These are phyloP conservation scores for Trichopus zeylanicus DNA, from an alignment of 116 monocot genomes.

Conservation along the genomic window DNA sequence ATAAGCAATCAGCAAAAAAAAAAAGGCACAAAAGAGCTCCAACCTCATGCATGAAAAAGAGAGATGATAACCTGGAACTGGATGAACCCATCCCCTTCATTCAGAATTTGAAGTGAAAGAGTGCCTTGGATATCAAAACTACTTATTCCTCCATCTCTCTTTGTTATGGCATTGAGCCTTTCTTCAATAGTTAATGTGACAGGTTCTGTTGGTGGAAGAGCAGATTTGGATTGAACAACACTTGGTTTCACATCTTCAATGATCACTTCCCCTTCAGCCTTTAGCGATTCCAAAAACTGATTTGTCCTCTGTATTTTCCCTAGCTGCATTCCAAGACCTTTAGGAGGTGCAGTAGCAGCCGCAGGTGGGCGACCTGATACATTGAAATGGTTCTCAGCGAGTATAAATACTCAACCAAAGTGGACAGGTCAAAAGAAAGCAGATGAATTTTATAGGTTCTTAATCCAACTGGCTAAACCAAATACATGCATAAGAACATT, in stretches of 20 bases:
- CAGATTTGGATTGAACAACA: conserved; percentile 35
- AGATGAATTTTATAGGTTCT: too few species aligned
- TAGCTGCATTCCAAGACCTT: conserved; percentile 94
- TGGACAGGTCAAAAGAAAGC: too few species aligned
- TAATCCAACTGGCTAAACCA: too few species aligned
- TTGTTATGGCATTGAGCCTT: conserved; percentile 59
- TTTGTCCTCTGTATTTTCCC: conserved; percentile 81
- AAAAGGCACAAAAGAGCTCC: background rate
- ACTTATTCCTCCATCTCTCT: conserved; percentile 86
- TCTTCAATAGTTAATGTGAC: conserved; percentile 90
- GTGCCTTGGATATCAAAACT: conserved; percentile 96
- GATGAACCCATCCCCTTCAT: conserved; percentile 88
- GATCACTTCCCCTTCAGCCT: conserved; percentile 98
- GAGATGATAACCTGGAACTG: conserved; percentile 69
- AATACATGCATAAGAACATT: too few species aligned
- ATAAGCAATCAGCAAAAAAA: background rate
- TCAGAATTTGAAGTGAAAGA: conserved; percentile 91
- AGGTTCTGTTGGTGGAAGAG: conserved; percentile 72
- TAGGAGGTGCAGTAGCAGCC: conserved; percentile 70
- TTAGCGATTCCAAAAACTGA: conserved; percentile 87
- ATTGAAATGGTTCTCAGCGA: background rate
- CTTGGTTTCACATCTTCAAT: conserved; percentile 72
- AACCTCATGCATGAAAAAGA: background rate
- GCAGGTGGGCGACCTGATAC: conserved; percentile 64
- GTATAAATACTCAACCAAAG: background rate